Percentiles rank a stretch among this genome's conserved stretches.
Conservation (phyloP, 73 alveolate species). For the Paramecium pentaurelia region DNA sequence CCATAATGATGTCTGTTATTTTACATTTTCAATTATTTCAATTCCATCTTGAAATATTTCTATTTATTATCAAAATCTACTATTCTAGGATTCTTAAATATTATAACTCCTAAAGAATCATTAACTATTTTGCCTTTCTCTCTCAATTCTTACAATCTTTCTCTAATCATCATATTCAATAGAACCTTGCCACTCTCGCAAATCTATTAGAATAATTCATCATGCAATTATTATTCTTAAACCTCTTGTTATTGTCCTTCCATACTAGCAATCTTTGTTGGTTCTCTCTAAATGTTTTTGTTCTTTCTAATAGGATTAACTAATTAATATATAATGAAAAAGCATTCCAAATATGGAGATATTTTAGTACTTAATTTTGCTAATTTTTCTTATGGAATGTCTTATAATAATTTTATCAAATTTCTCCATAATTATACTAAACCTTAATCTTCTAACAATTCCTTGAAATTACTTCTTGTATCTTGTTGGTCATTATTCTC, state of each 20-base stretch:
- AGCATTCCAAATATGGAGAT: constrained; percentile 26
- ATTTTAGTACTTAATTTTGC: not conserved
- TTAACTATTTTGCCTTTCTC: not conserved
- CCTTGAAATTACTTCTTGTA: not conserved
- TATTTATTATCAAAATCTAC: constrained; percentile 55
- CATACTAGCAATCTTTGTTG: constrained; percentile 33
- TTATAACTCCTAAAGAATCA: constrained; percentile 47
- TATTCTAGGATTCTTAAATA: constrained; percentile 36
- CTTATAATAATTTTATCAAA: not conserved
- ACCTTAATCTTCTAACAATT: not conserved
- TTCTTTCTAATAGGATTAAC: not conserved
- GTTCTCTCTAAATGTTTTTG: not conserved
- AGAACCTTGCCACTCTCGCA: constrained; percentile 20
- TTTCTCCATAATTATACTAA: not conserved
- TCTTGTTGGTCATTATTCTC: not conserved
- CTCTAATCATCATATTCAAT: not conserved
- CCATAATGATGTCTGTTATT: not conserved
- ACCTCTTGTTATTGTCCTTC: not conserved
- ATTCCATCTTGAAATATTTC: constrained; percentile 45
- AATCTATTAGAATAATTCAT: not conserved
- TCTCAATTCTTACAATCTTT: constrained; percentile 5
- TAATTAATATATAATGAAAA: not conserved
- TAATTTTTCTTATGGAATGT: not conserved
- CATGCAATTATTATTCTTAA: not conserved
- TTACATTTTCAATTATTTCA: not conserved